Conservation (phyloP, 164 flowering plant genomes). For the Platanus orientalis region DNA sequence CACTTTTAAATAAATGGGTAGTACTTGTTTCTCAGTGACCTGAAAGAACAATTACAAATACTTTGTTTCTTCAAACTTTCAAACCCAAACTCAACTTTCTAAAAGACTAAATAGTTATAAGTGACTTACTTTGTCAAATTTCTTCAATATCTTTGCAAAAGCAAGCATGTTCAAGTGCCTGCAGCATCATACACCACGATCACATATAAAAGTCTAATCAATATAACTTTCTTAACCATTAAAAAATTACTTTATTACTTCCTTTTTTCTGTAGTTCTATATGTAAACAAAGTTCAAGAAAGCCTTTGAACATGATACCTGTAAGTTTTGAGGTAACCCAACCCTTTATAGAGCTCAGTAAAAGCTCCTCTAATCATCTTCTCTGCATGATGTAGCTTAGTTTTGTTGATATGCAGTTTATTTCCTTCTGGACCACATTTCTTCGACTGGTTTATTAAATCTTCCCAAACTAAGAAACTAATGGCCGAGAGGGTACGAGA, state of each 20-base stretch:
- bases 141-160: conserved; percentile 89
- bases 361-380: conserved; percentile 90
- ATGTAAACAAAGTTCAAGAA: background rate
- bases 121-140: conserved; percentile 79
- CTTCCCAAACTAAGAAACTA: conserved; percentile 70
- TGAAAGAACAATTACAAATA: conserved; percentile 26
- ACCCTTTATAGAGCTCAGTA: conserved; percentile 82
- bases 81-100: background rate
- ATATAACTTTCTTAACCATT: too few species aligned
- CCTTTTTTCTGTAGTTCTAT: too few species aligned
- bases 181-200: conserved; percentile 13
- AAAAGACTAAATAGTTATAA: background rate
- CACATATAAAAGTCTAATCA: background rate
- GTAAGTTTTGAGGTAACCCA: conserved; percentile 81
- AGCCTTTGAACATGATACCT: conserved; percentile 34
- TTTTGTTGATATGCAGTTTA: conserved; percentile 63
- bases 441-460: conserved; percentile 59
- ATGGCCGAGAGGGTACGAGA: conserved; percentile 77
- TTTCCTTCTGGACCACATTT: conserved; percentile 54
- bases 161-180: conserved; percentile 98
- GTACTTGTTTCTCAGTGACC: conserved; percentile 83
- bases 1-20: conserved; percentile 79
- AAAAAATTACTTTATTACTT: background rate
- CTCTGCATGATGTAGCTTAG: conserved; percentile 81
- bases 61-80: background rate